phyloP scores from a whole-genome alignment of 2,329 filamentous ascomycete genomes.

The Leptographium flavum region DNA sequence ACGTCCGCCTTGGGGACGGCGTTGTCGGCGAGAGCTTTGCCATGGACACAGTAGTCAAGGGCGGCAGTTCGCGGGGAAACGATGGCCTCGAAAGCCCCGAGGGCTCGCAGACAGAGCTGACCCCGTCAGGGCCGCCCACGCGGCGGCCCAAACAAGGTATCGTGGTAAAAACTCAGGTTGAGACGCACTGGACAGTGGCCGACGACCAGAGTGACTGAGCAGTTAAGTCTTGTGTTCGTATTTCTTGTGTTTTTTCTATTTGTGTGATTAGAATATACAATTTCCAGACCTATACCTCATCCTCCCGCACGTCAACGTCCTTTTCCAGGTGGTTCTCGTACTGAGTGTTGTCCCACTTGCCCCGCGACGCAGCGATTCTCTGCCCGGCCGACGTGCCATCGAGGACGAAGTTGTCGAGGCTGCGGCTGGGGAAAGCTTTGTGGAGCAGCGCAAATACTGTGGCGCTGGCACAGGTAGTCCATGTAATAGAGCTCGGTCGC shows the following conservation, averaged over 20 bases:
- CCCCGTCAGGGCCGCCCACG: background rate
- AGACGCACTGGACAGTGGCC: background rate
- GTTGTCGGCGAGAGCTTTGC: background rate
- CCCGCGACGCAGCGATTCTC: constrained; percentile 16
- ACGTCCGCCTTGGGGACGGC: background rate
- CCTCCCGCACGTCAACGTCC: too few species aligned
- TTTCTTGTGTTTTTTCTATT: too few species aligned
- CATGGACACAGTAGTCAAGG: background rate
- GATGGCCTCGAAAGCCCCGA: background rate
- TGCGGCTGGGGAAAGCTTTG: constrained; percentile 14
- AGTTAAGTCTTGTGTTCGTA: background rate
- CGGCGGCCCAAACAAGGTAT: background rate
- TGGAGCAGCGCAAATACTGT: constrained; percentile 20
- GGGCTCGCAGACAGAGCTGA: background rate
- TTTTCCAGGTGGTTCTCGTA: too few species aligned
- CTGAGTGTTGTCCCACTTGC: constrained; percentile 17
- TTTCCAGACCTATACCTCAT: too few species aligned
- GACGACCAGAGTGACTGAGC: background rate
- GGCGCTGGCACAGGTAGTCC: constrained; percentile 21
- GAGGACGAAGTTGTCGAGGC: constrained; percentile 18
- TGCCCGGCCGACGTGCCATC: constrained; percentile 11
- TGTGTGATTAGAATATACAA: too few species aligned
- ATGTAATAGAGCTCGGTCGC: constrained; percentile 24
- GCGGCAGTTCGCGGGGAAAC: background rate
- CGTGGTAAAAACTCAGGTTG: background rate